Conservation (phyloP, 2,329 filamentous ascomycete genomes). For the Talaromyces piceae region DNA sequence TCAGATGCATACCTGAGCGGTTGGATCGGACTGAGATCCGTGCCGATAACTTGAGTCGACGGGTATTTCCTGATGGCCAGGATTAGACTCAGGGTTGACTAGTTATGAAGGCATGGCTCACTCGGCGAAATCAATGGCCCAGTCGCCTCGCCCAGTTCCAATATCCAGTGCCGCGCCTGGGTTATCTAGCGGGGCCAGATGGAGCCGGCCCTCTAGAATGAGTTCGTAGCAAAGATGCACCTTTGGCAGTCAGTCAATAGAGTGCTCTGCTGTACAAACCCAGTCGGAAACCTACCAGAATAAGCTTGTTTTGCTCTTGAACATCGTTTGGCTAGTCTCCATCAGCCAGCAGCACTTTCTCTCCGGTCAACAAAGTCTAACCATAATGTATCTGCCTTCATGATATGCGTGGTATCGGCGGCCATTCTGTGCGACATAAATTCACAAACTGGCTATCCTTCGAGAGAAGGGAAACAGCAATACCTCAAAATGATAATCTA, state of each 20-base stretch:
- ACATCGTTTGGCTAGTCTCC: slow-evolving; percentile 12
- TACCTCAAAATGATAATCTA: slow-evolving; percentile 14
- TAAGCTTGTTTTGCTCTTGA: slow-evolving; percentile 13
- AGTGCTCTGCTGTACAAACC: not conserved
- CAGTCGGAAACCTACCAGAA: slow-evolving; percentile 7
- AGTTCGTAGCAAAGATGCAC: slow-evolving; percentile 12
- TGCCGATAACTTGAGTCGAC: slow-evolving; percentile 11
- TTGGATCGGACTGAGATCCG: slow-evolving; percentile 14
- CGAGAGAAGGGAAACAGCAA: no score
- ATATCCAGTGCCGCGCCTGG: slow-evolving; percentile 12
- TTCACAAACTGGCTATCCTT: not conserved
- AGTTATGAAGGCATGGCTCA: not conserved
- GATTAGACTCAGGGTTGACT: not conserved
- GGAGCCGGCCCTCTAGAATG: slow-evolving; percentile 11
- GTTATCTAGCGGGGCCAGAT: slow-evolving; percentile 12
- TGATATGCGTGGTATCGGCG: slow-evolving; percentile 14
- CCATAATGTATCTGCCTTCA: slow-evolving; percentile 15
- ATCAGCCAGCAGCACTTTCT: not conserved
- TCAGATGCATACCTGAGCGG: slow-evolving; percentile 9
- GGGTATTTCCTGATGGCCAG: not conserved
- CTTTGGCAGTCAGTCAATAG: not conserved
- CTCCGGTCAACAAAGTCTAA: slow-evolving; percentile 1
- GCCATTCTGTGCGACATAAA: slow-evolving; percentile 8
- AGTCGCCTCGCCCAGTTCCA: slow-evolving; percentile 13
- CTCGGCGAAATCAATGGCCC: slow-evolving; percentile 13